A percentile compares a stretch with the other conserved stretches of the same genome.
Conservation (phyloP, 2,329 filamentous ascomycete genomes). For the Aurifilum marmelostoma region DNA sequence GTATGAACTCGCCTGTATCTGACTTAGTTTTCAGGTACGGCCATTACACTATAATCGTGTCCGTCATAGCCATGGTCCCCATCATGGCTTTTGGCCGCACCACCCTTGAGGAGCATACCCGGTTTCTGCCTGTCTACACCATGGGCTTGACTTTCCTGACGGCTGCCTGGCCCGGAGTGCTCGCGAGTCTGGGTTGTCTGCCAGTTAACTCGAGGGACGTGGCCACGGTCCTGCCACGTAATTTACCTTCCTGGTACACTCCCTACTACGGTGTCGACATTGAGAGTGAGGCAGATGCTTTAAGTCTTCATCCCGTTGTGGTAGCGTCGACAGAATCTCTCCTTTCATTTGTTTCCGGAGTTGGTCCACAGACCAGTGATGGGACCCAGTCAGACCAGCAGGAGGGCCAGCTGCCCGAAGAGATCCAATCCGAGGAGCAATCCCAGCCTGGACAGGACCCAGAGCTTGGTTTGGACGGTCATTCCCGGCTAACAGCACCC, state of each 20-base stretch:
- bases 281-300: background rate
- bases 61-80: background rate
- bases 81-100: constrained; percentile 8
- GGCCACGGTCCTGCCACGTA: background rate
- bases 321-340: background rate
- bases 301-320: background rate
- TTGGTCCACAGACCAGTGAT: background rate
- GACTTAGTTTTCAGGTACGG: constrained; percentile 13
- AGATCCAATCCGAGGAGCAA: background rate
- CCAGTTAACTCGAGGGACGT: background rate
- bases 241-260: background rate
- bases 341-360: background rate
- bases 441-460: background rate
- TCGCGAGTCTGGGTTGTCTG: background rate
- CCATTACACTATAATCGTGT: constrained; percentile 15
- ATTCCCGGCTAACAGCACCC: background rate
- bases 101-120: constrained; percentile 5
- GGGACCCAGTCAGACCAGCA: background rate
- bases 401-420: background rate
- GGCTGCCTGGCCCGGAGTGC: constrained; percentile 17
- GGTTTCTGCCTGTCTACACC: constrained; percentile 17
- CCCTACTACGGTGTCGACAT: background rate
- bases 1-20: background rate
- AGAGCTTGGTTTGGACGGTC: background rate
- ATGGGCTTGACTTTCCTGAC: constrained; percentile 20